A percentile compares a stretch with the other conserved stretches of the same genome.
Conservation (phyloP, 495 filamentous ascomycete species). For the Neurospora africana region DNA sequence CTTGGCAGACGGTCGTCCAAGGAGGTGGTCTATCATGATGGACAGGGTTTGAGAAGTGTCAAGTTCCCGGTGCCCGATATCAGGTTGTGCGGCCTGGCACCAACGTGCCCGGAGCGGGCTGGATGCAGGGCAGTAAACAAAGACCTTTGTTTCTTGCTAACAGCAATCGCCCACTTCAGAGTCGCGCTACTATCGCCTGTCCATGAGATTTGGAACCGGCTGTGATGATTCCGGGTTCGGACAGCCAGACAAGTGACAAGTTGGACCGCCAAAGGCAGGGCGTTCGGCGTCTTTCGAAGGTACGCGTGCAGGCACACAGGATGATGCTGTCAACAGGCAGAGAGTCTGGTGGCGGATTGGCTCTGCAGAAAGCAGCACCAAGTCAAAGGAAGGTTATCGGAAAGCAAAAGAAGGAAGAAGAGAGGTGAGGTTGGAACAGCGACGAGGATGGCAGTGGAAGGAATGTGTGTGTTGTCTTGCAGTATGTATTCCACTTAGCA, state of each 20-base stretch:
- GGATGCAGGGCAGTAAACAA: background rate
- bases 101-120: background rate
- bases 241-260: background rate
- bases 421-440: background rate
- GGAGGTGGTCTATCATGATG: constrained; percentile 66
- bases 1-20: constrained; percentile 80
- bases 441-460: background rate
- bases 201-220: background rate
- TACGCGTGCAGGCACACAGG: background rate
- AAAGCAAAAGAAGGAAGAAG: background rate
- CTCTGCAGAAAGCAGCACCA: background rate
- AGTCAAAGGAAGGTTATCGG: background rate
- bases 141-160: background rate
- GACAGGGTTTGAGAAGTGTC: background rate
- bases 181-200: background rate
- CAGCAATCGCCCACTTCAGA: background rate
- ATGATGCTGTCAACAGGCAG: background rate
- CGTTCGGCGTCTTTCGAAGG: background rate
- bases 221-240: background rate
- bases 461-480: background rate
- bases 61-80: background rate
- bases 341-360: background rate
- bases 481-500: background rate
- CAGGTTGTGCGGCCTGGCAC: background rate
- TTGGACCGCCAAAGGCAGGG: background rate